Base-by-base conservation (phyloP, 768 basidiomycete genomes). In the Xanthoconium stramineum region DNA sequence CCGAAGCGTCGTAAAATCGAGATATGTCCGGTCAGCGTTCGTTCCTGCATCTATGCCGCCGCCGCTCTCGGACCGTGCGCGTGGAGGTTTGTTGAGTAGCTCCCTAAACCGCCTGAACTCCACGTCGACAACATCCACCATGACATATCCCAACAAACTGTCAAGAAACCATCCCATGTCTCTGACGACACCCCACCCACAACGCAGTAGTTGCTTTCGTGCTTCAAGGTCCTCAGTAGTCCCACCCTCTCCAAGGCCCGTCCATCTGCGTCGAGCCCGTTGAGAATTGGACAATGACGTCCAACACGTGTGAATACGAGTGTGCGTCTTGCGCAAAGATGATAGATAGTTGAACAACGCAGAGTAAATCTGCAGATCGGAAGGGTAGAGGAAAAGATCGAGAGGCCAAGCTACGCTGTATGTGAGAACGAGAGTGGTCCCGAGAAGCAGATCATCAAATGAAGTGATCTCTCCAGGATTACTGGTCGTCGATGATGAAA, bases 101-200 rank as follows among this genome's bases (percentile, higher is more conserved):
- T 78, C 81, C 66, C 87, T 89, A 61, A 96, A 72, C 60, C 81
- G 79, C 53, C 81, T 74, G 65, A 89, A 94, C 67, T 96, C 93
- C 15, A 85, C 81, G 57, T 94, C 93, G 35, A 94, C 80, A 10
- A 96, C 93, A 59, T 96, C 94, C 64, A 82, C 88, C 90, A 92
- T 91, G 57, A 92, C 83, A 69, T 97, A 95, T 11, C 84, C 85
- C 52, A 91, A 73, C 3, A 97, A 66, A 29, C 84, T 85, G 68
- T 94, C 92, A 55, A 96, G 75, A 67, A 94, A 95, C 91, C 92
- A 95, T 40, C 85, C 82, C 93, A 95, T 94, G 65, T 89, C 84
- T 64, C 91, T 75, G 9, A 94, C 87, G 32, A 88, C 81, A 2
- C 91, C 91, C 94, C 94, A 97, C 2, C 88, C 87, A 57, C 84